Evolutionary conservation across 768 basidiomycete species (phyloP), one percentile per base, ranked within the genome.

Genomic region (Suillus plorans): DNA sequence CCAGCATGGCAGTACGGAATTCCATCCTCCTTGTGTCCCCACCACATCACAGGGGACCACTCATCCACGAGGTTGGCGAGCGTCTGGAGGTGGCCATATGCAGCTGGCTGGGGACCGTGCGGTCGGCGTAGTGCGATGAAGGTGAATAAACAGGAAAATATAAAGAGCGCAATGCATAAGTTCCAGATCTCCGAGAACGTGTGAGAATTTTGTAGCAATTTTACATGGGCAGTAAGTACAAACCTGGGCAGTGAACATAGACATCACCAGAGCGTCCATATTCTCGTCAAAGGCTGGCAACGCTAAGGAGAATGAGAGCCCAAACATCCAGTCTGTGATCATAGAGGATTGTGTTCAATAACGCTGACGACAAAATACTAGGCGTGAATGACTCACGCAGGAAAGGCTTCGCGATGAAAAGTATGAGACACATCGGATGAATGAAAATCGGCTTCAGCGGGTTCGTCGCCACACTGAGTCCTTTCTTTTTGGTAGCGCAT

Each of bases 241-340:
- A 42, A 72, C 74, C 67, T 75, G 73, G 25, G 69, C 47, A 5
- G 75, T 69, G 68, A 65, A 74, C 73, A 75, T 74, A 66, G 8
- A 1, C 18, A 44, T 8, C 13, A 13, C 13, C 39, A 13, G 39
- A 12, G 42, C 16, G 42, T 8, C 5, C 5, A 31, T 31, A 31
- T 31, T 31, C 36, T 36, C 36, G 36, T 36, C 36, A 36, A 36
- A 36, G 10, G 36, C 36, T 36, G 36, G 9, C 36, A 36, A 36
- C 10, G 20, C 9, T 7, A 20, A 4, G 5, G 4, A 45, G 49
- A 73, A 69, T 10, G 72, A 71, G 22, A 76, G 69, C 9, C 71
- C 73, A 44, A 76, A 69, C 73, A 76, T 75, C 73, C 73, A 75
- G 55, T 75, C 74, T 75, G 53, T 44, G 5, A 44, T 18, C 42